A percentile compares a stretch with the other conserved stretches of the same genome.
phyloP scores from a whole-genome alignment of 305 asterid genomes.

The Fraxinus dipetala region DNA sequence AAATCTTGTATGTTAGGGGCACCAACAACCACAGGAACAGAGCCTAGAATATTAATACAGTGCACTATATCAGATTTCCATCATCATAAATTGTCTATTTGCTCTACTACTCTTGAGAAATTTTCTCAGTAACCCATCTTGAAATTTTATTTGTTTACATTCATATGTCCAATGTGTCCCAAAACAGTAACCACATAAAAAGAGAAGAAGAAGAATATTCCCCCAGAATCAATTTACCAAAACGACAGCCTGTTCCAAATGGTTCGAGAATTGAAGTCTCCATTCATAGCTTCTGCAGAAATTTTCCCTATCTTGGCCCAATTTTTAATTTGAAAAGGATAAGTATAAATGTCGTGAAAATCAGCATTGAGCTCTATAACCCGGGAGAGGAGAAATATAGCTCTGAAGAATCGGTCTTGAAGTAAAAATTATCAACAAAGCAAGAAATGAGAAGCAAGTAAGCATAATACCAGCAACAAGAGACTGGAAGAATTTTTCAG shows the following conservation, averaged over 20 bases:
- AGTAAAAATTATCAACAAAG: conserved; percentile 16
- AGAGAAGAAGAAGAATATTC: background rate
- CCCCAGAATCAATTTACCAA: background rate
- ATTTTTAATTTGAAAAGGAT: background rate
- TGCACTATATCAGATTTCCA: conserved; percentile 22
- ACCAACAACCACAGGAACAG: conserved; percentile 88
- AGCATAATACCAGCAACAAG: conserved; percentile 82
- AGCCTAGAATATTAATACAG: conserved; percentile 41
- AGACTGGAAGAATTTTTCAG: conserved; percentile 93
- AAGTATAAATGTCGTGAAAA: background rate
- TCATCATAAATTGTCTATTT: conserved; percentile 17
- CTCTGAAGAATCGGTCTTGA: background rate
- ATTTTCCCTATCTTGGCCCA: background rate
- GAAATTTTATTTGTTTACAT: background rate
- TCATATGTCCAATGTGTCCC: background rate
- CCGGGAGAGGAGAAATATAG: background rate
- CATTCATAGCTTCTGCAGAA: background rate
- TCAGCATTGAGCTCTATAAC: background rate
- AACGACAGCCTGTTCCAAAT: background rate
- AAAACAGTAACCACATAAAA: background rate
- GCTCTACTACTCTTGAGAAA: background rate
- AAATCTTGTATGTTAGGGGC: conserved; percentile 93
- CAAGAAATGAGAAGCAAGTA: background rate
- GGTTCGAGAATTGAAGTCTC: background rate
- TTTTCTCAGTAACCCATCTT: background rate